Base-by-base conservation (phyloP, 345 rosid genomes). In the Hibiscus mutabilis region DNA sequence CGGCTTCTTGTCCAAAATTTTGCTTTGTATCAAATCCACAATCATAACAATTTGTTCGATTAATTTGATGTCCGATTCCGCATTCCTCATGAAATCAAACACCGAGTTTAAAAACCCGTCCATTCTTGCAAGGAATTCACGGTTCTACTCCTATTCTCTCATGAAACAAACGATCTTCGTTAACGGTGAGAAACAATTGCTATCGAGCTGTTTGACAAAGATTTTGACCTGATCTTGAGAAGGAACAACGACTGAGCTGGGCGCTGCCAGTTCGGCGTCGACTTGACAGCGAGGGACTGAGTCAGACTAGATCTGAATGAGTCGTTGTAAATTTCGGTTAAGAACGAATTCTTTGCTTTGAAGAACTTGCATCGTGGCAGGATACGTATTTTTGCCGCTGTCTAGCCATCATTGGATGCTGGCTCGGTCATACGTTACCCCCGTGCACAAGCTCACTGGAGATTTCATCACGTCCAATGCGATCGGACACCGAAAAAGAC, bases 341-440 rank as follows among this genome's bases (percentile, higher is more conserved):
- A 97, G 99, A 14, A 92, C 88, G 1, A 92, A 53, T 3, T 95
- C 97, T 33, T 81, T 91, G 57, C 76, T 83, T 52, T 61, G 87
- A 46, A 95, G 97, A 9, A 89, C 82, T 79, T 92, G 99, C 99
- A 95, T 95, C 76, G 99, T 92, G 66, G 96, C 92, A 15, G 98
- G 99, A 71, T 94, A 95, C 18, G 97, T 95, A 77, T 86, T 88
- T 82, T 92, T 82, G n/a, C 99, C 99, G 61, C 82, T 74, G 53
- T 90, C 96, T 59, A 95, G 86, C 99, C 99, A 95, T 19, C 86
- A 80, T 58, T 92, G 92, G 78, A 92, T 95, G 78, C 89, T 84
- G 70, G 88, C 73, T 67, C 97, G 96, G 72, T 95, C 99, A 82
- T 95, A 92, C 35, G 99, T 95, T 12, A 95, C 89, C 29, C 99